Evolutionary conservation across 305 asterid genomes (phyloP).

Genomic region (Solanum hybrid): DNA sequence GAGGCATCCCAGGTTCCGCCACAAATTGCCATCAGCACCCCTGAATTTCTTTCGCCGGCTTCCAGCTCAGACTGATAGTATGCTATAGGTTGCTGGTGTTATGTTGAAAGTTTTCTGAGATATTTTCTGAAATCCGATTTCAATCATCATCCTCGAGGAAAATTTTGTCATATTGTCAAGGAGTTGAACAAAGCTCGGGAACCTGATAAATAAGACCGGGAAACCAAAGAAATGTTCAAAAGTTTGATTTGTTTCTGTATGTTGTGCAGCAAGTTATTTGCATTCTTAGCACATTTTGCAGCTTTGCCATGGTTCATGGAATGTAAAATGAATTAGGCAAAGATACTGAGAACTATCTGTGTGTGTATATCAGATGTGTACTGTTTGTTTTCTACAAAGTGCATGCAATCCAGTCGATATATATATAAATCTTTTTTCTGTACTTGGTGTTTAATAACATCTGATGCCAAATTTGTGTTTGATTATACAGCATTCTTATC

Average conservation of each 20-base stretch:
- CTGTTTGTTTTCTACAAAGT: not conserved
- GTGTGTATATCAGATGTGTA: not conserved
- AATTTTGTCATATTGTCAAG: not conserved
- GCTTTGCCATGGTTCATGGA: not conserved
- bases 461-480: not conserved
- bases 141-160: not conserved
- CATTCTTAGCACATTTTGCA: not conserved
- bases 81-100: slow-evolving; percentile 34
- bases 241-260: not conserved
- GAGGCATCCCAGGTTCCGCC: slow-evolving; percentile 83
- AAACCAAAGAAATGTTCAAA: not conserved
- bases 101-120: not conserved
- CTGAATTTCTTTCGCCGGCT: slow-evolving; percentile 77
- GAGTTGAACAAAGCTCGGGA: not conserved
- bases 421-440: not conserved
- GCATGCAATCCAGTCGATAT: not conserved
- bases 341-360: not conserved
- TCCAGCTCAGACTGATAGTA: slow-evolving; percentile 81
- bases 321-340: not conserved
- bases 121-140: not conserved
- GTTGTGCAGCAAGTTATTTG: not conserved
- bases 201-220: not conserved
- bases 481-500: not conserved
- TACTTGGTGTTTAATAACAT: not conserved
- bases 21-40: slow-evolving; percentile 59